Conservation (phyloP, 805 yeast species). For the Brettanomyces sp. region DNA sequence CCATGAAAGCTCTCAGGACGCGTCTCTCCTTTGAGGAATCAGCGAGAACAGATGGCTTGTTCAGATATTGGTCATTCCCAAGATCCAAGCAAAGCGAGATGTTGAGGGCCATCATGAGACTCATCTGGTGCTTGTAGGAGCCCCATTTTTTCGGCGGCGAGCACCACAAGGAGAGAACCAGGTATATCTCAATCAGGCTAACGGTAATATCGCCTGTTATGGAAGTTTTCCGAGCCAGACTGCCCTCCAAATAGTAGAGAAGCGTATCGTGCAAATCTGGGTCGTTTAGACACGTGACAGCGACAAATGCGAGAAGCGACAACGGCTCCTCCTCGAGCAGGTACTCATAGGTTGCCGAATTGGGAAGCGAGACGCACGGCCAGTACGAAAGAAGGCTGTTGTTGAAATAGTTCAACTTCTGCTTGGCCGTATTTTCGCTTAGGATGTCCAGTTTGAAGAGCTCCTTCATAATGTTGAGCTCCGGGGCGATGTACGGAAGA, state of each 20-base stretch:
- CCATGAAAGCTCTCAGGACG: slow-evolving; percentile 33
- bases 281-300: slow-evolving; percentile 39
- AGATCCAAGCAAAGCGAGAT: slow-evolving; percentile 41
- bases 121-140: slow-evolving; percentile 43
- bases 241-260: slow-evolving; percentile 35
- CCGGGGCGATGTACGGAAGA: slow-evolving; percentile 28
- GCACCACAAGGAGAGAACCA: slow-evolving; percentile 42
- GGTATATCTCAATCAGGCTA: slow-evolving; percentile 32
- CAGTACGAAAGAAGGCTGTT: slow-evolving; percentile 33
- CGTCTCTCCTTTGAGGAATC: slow-evolving; percentile 26
- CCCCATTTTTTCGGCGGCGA: slow-evolving; percentile 44
- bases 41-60: slow-evolving; percentile 16
- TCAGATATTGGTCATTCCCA: slow-evolving; percentile 27
- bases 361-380: slow-evolving; percentile 39
- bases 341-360: slow-evolving; percentile 28
- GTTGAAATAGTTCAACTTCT: slow-evolving; percentile 28
- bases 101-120: slow-evolving; percentile 34
- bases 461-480: slow-evolving; percentile 29
- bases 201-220: slow-evolving; percentile 35
- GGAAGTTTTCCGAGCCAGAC: slow-evolving; percentile 34
- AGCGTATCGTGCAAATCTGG: slow-evolving; percentile 33
- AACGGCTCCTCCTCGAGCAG: slow-evolving; percentile 34
- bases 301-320: slow-evolving; percentile 32
- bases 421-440: slow-evolving; percentile 25
- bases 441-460: slow-evolving; percentile 28